A percentile compares a stretch with the other conserved stretches of the same genome.
Conservation (phyloP, 768 basidiomycete species). For the Daedaleopsis nitida region DNA sequence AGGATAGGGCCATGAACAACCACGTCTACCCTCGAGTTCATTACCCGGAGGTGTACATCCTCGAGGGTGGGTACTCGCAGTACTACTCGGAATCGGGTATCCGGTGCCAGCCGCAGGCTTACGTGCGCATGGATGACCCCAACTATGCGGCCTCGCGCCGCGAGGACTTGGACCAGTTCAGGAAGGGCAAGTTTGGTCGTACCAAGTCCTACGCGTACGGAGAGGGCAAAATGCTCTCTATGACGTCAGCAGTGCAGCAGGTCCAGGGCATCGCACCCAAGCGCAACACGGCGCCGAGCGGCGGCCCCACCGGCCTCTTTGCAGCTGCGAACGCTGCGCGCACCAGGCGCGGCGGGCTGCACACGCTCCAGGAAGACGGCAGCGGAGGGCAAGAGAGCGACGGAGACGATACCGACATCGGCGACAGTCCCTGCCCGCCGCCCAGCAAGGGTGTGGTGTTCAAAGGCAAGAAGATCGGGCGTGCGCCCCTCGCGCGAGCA, state of each 20-base stretch:
- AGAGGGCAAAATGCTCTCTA: conserved; percentile 55
- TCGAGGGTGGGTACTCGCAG: conserved; percentile 93
- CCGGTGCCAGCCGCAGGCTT: conserved; percentile 80
- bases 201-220: conserved; percentile 93
- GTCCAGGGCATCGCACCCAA: conserved; percentile 44
- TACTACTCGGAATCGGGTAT: conserved; percentile 72
- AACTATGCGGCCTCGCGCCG: conserved; percentile 75
- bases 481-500: conserved; percentile 54
- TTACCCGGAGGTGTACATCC: conserved; percentile 95
- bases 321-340: conserved; percentile 72
- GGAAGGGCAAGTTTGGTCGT: conserved; percentile 83
- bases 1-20: conserved; percentile 87
- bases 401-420: conserved; percentile 76
- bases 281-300: conserved; percentile 66
- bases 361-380: conserved; percentile 69
- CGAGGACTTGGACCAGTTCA: conserved; percentile 90
- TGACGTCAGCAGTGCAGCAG: conserved; percentile 36
- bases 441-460: conserved; percentile 58
- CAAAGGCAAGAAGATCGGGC: conserved; percentile 58
- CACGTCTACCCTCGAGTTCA: conserved; percentile 89
- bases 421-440: conserved; percentile 88
- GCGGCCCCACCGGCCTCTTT: conserved; percentile 50
- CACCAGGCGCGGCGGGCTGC: conserved; percentile 58
- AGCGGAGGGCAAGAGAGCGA: conserved; percentile 63
- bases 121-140: conserved; percentile 96